phyloP scores from a whole-genome alignment of 345 rosid genomes.

The Corymbia maculata region DNA sequence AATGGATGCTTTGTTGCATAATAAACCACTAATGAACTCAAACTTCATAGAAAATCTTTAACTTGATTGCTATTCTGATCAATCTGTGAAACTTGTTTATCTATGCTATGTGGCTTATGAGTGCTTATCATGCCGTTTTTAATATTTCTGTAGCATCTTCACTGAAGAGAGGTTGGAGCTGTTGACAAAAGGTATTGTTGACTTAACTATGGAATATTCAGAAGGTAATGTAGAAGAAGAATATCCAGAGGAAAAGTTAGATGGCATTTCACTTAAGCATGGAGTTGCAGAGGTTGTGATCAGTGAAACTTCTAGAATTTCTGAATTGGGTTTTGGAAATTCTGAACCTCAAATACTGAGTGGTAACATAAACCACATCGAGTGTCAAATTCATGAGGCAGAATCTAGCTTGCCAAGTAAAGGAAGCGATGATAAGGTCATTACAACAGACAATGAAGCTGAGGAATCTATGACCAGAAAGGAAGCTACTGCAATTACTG shows the following conservation, averaged over 20 bases:
- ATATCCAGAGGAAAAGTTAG: conserved; percentile 9
- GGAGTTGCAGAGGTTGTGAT: conserved; percentile 13
- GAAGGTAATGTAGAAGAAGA: conserved; percentile 18
- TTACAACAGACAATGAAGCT: conserved; percentile 15
- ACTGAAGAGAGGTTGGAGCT: conserved; percentile 86
- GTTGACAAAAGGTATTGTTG: conserved; percentile 51
- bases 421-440: conserved; percentile 9
- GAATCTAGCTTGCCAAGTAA: conserved; percentile 16
- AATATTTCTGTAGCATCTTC: conserved; percentile 52
- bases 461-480: conserved; percentile 18
- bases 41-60: neutral
- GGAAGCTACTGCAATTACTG: conserved; percentile 17
- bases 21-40: neutral
- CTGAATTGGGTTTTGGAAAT: conserved; percentile 18
- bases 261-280: conserved; percentile 10
- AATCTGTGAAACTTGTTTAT: neutral
- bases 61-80: neutral
- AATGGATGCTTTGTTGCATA: neutral
- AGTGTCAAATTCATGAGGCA: conserved; percentile 21
- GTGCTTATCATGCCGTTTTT: conserved; percentile 3
- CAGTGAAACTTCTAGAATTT: conserved; percentile 12
- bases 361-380: conserved; percentile 17
- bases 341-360: conserved; percentile 20
- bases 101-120: neutral
- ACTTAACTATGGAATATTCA: conserved; percentile 27